Evolutionary conservation across 192 early-diverging fungal species (phyloP).

Genomic region (Dispira parvispora): DNA sequence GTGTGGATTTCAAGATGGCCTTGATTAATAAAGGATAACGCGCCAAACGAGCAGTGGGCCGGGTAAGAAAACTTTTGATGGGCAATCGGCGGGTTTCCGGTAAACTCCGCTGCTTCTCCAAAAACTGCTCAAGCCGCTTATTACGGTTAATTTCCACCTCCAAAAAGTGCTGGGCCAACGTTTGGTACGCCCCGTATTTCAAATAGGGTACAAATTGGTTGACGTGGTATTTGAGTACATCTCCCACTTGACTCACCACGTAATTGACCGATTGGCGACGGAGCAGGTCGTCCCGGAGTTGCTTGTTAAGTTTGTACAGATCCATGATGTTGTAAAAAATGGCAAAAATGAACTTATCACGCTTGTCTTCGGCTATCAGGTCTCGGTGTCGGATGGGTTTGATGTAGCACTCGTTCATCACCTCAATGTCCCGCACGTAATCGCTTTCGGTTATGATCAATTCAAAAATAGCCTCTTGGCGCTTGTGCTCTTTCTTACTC

Average conservation of each 20-base stretch:
- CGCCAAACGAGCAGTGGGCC: conserved; percentile 76
- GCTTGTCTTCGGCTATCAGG: conserved; percentile 41
- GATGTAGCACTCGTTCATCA: conserved; percentile 63
- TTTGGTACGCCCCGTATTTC: conserved; percentile 72
- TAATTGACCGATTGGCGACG: conserved; percentile 43
- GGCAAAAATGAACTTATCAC: conserved; percentile 51
- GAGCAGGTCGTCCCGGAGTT: conserved; percentile 38
- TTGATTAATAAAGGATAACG: conserved; percentile 71
- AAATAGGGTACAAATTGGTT: conserved; percentile 61
- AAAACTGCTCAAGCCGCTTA: conserved; percentile 48
- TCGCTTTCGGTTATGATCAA: conserved; percentile 80
- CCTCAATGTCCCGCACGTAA: conserved; percentile 75
- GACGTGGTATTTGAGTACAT: conserved; percentile 60
- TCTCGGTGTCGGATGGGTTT: conserved; percentile 38
- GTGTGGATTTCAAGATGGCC: conserved; percentile 70
- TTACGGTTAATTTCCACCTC: conserved; percentile 63
- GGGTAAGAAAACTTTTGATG: conserved; percentile 70
- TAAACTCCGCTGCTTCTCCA: conserved; percentile 55
- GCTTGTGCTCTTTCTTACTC: conserved; percentile 58
- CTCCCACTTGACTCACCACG: conserved; percentile 72
- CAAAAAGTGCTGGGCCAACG: conserved; percentile 63
- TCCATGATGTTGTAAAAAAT: conserved; percentile 68
- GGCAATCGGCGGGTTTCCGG: conserved; percentile 70
- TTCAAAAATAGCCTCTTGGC: conserved; percentile 90
- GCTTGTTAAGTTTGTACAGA: conserved; percentile 40